phyloP scores from a whole-genome alignment of 2,329 filamentous ascomycete species.

The Zymoseptoria tritici region DNA sequence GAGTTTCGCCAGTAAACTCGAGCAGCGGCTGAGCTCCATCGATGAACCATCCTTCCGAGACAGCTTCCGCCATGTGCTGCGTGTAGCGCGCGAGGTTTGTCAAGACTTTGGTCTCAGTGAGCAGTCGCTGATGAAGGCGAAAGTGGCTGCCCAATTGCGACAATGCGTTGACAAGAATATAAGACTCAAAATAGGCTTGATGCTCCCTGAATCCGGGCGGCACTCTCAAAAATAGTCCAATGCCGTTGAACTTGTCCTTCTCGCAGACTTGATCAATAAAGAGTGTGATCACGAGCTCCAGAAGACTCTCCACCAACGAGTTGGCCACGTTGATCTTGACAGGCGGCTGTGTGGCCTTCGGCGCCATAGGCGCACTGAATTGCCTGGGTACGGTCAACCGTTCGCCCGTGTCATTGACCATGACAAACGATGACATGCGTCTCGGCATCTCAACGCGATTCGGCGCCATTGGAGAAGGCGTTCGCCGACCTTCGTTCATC shows the following conservation, averaged over 20 bases:
- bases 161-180: conserved; percentile 69
- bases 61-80: conserved; percentile 74
- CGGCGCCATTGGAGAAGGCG: conserved; percentile 22
- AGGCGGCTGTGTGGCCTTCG: conserved; percentile 44
- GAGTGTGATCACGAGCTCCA: conserved; percentile 70
- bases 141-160: conserved; percentile 63
- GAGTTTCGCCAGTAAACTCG: conserved; percentile 74
- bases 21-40: conserved; percentile 76
- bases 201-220: conserved; percentile 92
- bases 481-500: conserved; percentile 37
- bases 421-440: conserved; percentile 82
- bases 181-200: conserved; percentile 91
- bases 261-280: conserved; percentile 80
- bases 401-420: conserved; percentile 65
- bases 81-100: conserved; percentile 80
- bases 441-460: conserved; percentile 57
- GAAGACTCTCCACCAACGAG: conserved; percentile 64
- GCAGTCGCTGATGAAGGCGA: conserved; percentile 60
- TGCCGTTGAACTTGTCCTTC: conserved; percentile 84
- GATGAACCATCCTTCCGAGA: conserved; percentile 95
- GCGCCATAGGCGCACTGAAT: conserved; percentile 56
- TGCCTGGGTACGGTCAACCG: conserved; percentile 53
- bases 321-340: conserved; percentile 51
- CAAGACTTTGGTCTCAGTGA: conserved; percentile 74
- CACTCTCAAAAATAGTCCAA: conserved; percentile 76